phyloP scores from a whole-genome alignment of 179 eudicot species.

The Camellia oleifera region DNA sequence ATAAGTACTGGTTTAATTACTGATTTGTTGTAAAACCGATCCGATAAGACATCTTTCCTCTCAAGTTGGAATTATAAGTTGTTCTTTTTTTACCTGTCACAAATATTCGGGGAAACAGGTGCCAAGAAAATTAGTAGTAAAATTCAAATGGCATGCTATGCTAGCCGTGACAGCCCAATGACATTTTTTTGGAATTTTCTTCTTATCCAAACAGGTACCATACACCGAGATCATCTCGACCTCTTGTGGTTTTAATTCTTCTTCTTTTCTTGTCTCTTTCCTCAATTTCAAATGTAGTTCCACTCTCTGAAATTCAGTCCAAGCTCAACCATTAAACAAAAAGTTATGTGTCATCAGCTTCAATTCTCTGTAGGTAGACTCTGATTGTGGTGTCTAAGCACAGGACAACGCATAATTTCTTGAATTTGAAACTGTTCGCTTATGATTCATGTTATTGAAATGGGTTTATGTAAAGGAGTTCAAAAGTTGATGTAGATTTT shows the following conservation, averaged over 20 bases:
- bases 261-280: constrained; percentile 1
- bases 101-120: background rate
- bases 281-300: background rate
- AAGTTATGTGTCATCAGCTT: background rate
- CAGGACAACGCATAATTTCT: background rate
- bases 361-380: background rate
- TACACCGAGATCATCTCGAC: constrained; percentile 15
- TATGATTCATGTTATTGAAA: background rate
- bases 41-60: too few relatives aligned
- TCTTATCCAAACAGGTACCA: constrained; percentile 24
- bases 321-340: background rate
- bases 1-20: too few relatives aligned
- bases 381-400: constrained; percentile 4
- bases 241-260: constrained; percentile 14
- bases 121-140: background rate
- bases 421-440: background rate
- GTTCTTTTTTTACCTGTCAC: background rate
- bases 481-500: background rate
- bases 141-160: background rate
- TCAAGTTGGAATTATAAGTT: too few relatives aligned
- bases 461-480: background rate
- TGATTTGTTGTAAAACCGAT: too few relatives aligned
- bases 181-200: constrained; percentile 12
- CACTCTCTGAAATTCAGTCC: background rate
- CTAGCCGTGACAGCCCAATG: background rate